Conservation (phyloP, 306 rosid species). For the Sesbania bispinosa region DNA sequence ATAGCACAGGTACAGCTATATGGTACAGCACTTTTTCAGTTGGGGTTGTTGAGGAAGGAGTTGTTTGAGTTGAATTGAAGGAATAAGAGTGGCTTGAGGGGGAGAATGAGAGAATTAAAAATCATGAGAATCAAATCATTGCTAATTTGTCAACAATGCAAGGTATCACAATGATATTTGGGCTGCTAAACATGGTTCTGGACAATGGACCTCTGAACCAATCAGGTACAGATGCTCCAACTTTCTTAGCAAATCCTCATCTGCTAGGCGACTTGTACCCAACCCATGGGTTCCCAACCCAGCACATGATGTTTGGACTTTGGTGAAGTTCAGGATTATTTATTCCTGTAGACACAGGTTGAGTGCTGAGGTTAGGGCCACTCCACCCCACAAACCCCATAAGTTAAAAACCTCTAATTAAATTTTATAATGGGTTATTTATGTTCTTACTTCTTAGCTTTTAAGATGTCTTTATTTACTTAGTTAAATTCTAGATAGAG, state of each 20-base stretch:
- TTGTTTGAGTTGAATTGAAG: too few species aligned
- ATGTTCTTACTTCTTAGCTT: background rate
- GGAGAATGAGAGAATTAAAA: background rate
- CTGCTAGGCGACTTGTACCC: background rate
- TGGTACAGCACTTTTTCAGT: too few species aligned
- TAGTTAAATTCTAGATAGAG: background rate
- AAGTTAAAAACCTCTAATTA: background rate
- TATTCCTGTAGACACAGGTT: background rate
- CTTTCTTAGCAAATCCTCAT: background rate
- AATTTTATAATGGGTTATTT: background rate
- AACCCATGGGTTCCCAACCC: background rate
- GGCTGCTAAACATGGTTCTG: background rate
- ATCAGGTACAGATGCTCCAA: background rate
- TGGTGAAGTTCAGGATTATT: background rate
- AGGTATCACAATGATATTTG: too few species aligned
- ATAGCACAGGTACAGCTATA: too few species aligned
- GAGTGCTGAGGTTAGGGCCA: background rate
- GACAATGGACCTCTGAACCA: background rate
- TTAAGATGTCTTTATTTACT: background rate
- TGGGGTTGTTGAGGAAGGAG: too few species aligned
- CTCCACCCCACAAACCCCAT: background rate
- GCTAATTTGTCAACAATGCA: background rate
- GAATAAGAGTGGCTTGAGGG: too few species aligned
- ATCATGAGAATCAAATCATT: background rate
- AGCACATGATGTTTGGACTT: too few species aligned